Evolutionary conservation across 306 rosid species (phyloP).

Genomic region (Potentilla sterilis): DNA sequence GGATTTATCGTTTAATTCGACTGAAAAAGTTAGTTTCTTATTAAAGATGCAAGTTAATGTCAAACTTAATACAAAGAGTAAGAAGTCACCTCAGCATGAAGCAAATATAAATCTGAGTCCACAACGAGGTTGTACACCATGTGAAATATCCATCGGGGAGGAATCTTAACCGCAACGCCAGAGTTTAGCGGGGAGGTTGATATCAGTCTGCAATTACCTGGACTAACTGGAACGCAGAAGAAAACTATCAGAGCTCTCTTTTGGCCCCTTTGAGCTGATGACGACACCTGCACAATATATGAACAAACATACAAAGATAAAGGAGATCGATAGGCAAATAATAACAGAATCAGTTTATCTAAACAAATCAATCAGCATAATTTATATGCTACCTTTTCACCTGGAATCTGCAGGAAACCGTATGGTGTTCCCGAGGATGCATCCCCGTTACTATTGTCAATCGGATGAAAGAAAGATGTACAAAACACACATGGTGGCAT

Average conservation of each 20-base stretch:
- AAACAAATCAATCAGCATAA: background rate
- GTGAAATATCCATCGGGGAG: constrained; percentile 85
- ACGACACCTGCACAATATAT: constrained; percentile 42
- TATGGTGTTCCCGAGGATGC: constrained; percentile 11
- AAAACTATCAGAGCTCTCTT: constrained; percentile 47
- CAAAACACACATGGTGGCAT: constrained; percentile 67
- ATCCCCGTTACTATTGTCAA: constrained; percentile 36
- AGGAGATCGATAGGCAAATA: background rate
- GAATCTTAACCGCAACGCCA: constrained; percentile 54
- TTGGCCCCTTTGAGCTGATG: constrained; percentile 9
- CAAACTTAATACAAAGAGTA: constrained; percentile 6
- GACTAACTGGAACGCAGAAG: constrained; percentile 82
- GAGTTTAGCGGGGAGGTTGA: constrained; percentile 87
- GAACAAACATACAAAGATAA: background rate
- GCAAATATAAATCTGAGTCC: constrained; percentile 91
- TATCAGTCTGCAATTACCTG: constrained; percentile 85
- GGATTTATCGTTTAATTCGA: background rate
- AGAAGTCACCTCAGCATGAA: constrained; percentile 77
- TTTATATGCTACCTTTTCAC: constrained; percentile 37
- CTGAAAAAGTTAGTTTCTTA: background rate
- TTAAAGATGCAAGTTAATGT: constrained; percentile 7
- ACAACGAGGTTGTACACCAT: constrained; percentile 62
- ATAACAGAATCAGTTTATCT: background rate
- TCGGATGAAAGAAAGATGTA: constrained; percentile 35
- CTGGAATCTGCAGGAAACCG: constrained; percentile 14